phyloP scores from a whole-genome alignment of 2,329 filamentous ascomycete genomes.

The Thyridium curvatum region DNA sequence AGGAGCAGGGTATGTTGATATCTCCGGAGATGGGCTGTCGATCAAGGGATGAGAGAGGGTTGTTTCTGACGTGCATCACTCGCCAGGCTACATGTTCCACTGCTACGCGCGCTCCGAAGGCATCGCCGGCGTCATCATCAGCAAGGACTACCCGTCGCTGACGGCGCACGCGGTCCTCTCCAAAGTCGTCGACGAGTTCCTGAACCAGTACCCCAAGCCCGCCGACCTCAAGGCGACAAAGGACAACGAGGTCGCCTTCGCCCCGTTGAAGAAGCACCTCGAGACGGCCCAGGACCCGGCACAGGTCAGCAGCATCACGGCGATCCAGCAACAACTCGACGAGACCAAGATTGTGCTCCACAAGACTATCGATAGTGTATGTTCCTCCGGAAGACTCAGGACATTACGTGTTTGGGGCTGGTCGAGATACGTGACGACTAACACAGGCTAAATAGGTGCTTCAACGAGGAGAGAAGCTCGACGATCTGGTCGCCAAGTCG shows the following conservation, averaged over 20 bases:
- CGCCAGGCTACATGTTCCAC: conserved; percentile 65
- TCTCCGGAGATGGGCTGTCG: conserved; percentile 2
- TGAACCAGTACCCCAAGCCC: conserved; percentile 52
- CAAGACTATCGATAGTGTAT: conserved; percentile 85
- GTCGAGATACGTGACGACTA: conserved; percentile 1
- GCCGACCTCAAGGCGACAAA: conserved; percentile 11
- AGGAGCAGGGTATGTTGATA: conserved; percentile 60
- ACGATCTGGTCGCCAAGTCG: conserved; percentile 88
- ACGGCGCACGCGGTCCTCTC: conserved; percentile 82
- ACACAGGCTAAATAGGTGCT: conserved; percentile 31
- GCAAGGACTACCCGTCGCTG: conserved; percentile 66
- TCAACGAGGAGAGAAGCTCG: conserved; percentile 93
- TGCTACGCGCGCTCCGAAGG: conserved; percentile 71
- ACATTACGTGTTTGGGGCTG: neutral
- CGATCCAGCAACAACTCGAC: conserved; percentile 94
- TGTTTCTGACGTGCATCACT: conserved; percentile 1
- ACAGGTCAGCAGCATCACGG: conserved; percentile 84
- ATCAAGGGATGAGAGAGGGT: conserved; percentile 1
- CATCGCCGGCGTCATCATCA: conserved; percentile 71
- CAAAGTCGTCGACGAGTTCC: conserved; percentile 85
- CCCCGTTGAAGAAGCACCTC: conserved; percentile 72
- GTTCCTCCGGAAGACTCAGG: too few species aligned
- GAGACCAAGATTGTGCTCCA: conserved; percentile 97
- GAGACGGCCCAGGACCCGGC: conserved; percentile 74
- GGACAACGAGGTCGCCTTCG: conserved; percentile 55